Evolutionary conservation across 2,329 filamentous ascomycete genomes (phyloP).

Genomic region (Zarea fungicola): DNA sequence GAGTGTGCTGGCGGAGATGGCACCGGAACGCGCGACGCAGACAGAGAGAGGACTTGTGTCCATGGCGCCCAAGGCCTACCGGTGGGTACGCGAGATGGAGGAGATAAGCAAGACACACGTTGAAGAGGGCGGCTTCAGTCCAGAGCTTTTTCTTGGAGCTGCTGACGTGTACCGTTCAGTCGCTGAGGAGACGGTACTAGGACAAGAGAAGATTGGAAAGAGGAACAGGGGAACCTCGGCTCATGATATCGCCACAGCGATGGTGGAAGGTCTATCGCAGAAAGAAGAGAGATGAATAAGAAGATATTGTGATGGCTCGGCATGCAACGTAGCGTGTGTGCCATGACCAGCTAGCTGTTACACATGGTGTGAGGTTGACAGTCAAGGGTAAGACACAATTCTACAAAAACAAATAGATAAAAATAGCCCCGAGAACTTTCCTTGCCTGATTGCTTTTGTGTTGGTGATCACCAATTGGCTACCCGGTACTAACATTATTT

Average conservation of each 20-base stretch:
- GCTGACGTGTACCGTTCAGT: conserved; percentile 58
- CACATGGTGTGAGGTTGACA: no score
- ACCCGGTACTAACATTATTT: no score
- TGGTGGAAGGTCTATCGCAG: conserved; percentile 45
- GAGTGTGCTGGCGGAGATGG: conserved; percentile 46
- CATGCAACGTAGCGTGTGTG: no score
- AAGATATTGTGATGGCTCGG: neutral
- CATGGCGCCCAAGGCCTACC: conserved; percentile 70
- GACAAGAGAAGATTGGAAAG: conserved; percentile 51
- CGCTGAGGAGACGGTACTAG: conserved; percentile 56
- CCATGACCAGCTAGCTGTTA: no score
- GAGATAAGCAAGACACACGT: conserved; percentile 65
- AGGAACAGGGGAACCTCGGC: conserved; percentile 51
- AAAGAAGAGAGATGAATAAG: conserved; percentile 32
- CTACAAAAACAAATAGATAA: no score
- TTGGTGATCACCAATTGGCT: no score
- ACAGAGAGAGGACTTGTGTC: conserved; percentile 47
- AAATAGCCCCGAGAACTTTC: no score
- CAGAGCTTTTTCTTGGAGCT: conserved; percentile 51
- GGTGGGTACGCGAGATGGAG: conserved; percentile 74
- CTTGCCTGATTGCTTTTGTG: no score
- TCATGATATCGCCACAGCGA: conserved; percentile 49
- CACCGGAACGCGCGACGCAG: conserved; percentile 40
- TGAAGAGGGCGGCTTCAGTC: conserved; percentile 58
- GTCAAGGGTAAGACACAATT: no score